A percentile compares a stretch with the other conserved stretches of the same genome.
Evolutionary conservation across 2,329 filamentous ascomycete species (phyloP).

Genomic region (Hypoxylon sp.): DNA sequence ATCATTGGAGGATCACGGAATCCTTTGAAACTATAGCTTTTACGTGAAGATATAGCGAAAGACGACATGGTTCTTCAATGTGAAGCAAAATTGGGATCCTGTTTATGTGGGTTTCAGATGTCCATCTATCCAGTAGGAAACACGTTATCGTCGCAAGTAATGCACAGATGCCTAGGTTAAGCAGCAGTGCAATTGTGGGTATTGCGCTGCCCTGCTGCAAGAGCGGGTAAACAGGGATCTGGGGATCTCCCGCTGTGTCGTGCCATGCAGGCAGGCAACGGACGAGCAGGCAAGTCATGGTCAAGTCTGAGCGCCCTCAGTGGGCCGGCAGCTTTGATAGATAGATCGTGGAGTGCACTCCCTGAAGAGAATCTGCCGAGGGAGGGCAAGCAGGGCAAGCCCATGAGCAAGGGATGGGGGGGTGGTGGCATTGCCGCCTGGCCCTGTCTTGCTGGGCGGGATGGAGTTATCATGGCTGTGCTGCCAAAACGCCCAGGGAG

Average conservation of each 20-base stretch:
- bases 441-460: conserved; percentile 9
- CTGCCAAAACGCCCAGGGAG: conserved; percentile 35
- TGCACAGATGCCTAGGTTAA: conserved; percentile 12
- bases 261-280: conserved; percentile 52
- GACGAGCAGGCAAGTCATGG: conserved; percentile 48
- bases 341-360: conserved; percentile 55
- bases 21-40: conserved; percentile 16
- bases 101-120: conserved; percentile 21
- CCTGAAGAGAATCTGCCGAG: conserved; percentile 51
- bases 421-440: conserved; percentile 45
- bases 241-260: conserved; percentile 54
- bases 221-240: conserved; percentile 61
- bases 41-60: conserved; percentile 15
- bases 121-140: conserved; percentile 5
- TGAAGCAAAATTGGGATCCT: conserved; percentile 8
- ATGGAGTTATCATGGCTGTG: conserved; percentile 44
- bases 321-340: conserved; percentile 45
- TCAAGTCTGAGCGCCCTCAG: conserved; percentile 40
- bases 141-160: conserved; percentile 25
- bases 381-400: conserved; percentile 41
- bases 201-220: conserved; percentile 57
- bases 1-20: conserved; percentile 43
- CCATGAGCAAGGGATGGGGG: conserved; percentile 13
- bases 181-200: conserved; percentile 28
- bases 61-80: neutral